A percentile compares a stretch with the other conserved stretches of the same genome.
Conservation (phyloP, 2,329 filamentous ascomycete genomes). For the Sporothrix dimorphospora region DNA sequence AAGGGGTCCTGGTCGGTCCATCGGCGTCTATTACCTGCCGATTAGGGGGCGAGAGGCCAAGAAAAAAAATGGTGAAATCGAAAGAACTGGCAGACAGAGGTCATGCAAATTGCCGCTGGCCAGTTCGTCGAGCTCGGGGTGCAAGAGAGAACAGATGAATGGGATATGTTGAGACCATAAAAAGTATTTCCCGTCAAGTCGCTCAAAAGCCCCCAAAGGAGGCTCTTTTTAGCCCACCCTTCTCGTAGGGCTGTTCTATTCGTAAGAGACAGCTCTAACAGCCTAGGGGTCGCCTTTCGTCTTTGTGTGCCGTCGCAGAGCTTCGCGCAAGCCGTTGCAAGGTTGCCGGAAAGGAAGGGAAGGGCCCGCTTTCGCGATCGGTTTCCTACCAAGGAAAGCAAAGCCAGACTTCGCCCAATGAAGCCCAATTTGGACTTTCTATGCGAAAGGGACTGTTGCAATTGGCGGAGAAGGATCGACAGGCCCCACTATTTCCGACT, state of each 20-base stretch:
- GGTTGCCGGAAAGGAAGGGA: background rate
- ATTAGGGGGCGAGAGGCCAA: background rate
- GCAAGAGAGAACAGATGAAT: background rate
- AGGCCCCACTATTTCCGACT: background rate
- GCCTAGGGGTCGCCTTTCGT: no score
- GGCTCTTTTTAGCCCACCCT: background rate
- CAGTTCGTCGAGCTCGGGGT: background rate
- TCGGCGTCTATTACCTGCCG: background rate
- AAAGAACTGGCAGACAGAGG: background rate
- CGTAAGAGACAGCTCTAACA: background rate
- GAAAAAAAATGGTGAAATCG: background rate
- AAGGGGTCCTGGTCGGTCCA: background rate
- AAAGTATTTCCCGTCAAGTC: background rate
- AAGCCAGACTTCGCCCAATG: background rate
- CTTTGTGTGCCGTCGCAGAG: background rate
- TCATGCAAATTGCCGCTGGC: background rate
- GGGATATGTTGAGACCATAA: background rate
- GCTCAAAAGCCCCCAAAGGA: background rate
- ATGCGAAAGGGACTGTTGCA: background rate
- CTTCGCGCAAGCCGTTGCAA: background rate
- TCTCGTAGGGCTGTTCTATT: background rate
- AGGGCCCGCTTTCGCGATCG: background rate
- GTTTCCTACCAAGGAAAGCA: background rate
- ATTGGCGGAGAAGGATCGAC: conserved; percentile 11
- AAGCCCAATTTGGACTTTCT: background rate